Evolutionary conservation across 352 stramenopile species (phyloP), one percentile per base, ranked within the genome.

Genomic region (Elongisporangium prolatum): DNA sequence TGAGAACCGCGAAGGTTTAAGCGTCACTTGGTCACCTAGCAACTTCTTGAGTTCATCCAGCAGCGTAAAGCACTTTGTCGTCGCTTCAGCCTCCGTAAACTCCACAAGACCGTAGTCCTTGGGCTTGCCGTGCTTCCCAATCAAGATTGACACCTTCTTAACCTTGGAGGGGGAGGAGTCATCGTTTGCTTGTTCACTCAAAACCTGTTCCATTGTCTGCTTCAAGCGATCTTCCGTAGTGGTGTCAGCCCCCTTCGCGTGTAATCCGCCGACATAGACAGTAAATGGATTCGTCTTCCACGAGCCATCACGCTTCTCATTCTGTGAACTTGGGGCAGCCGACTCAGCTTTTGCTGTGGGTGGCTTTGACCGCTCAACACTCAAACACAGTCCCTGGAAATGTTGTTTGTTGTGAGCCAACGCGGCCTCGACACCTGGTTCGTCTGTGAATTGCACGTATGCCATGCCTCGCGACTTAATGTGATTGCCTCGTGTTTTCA

Each of bases 21-120:
- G 61, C 3, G 74, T 75, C 54, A 90, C 64, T 61, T 84, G 70
- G 7, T 80, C 64, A 4, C 76, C 74, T 0, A 90, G 57, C 24
- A 72, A 64, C 5, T 44, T 20, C 61, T 78, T 63, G 3, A 90
- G 20, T 4, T 71, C 68, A 13, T 54, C 21, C 2, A 60, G 48
- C 21, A 75, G 74, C 18, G 53, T 48, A 3, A 88, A 50, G 20
- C 71, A 80, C 49, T 63, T 63, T 0, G 60, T 24, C 5, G 65
- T 62, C n/a, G 80, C 65, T 2, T 67, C 64, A 14, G 56, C 14
- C 21, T 84, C 61, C 0, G 62, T 60, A 4, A 88, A 40, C 52
- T 86, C 65, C n/a, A 91, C 72, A 2, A 91, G 72, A 1, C 67
- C 80, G 44, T 88, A 88, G 51, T 88, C 79, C 54, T 91, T 91